Evolutionary conservation across 2,329 filamentous ascomycete species (phyloP).

Genomic region (Albophoma yamanashiensis): DNA sequence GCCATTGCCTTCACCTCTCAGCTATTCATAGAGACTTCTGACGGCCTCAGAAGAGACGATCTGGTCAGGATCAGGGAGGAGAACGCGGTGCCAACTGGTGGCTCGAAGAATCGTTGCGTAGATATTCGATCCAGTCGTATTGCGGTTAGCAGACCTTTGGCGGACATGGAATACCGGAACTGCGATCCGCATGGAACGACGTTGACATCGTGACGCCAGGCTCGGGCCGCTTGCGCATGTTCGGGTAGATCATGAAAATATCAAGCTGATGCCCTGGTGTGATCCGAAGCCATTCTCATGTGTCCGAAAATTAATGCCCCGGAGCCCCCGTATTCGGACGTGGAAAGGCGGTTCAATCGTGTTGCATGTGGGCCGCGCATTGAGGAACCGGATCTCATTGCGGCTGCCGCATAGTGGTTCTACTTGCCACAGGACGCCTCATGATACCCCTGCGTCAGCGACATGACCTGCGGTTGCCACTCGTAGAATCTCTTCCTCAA

Average conservation of each 20-base stretch:
- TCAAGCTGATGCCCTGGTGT: conserved; percentile 22
- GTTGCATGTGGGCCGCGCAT: conserved; percentile 34
- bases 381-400: neutral
- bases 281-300: conserved; percentile 21
- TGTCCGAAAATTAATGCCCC: conserved; percentile 31
- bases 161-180: conserved; percentile 24
- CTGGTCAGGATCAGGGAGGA: conserved; percentile 31
- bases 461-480: conserved; percentile 76
- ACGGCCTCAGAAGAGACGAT: conserved; percentile 22
- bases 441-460: conserved; percentile 39
- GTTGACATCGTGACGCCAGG: conserved; percentile 17
- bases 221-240: conserved; percentile 24
- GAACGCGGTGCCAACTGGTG: conserved; percentile 23
- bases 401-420: conserved; percentile 36
- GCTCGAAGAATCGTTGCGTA: conserved; percentile 16
- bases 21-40: conserved; percentile 31
- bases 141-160: conserved; percentile 15
- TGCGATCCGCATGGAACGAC: conserved; percentile 19
- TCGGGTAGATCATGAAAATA: conserved; percentile 38
- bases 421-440: conserved; percentile 40
- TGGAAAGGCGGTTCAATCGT: conserved; percentile 43
- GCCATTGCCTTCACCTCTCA: conserved; percentile 18
- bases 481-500: conserved; percentile 70
- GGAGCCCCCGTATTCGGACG: conserved; percentile 36
- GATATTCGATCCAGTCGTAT: conserved; percentile 23